Base-by-base conservation (phyloP, 139 green algal genomes). In the Chlamydomonas sphaeroides region DNA sequence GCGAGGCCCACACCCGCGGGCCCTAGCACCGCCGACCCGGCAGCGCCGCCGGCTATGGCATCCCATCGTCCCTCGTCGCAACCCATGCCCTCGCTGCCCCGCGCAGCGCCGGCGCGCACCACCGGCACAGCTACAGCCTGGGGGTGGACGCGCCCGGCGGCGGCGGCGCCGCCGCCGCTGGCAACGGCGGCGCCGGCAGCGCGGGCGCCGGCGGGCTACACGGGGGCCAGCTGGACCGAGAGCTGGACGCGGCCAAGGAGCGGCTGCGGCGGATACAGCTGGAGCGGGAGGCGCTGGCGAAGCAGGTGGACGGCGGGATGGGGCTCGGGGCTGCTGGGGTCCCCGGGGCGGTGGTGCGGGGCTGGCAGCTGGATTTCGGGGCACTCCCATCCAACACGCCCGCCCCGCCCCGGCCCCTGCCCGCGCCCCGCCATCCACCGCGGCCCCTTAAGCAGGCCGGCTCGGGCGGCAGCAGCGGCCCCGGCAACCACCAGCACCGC, bases 171-270 rank as follows among this genome's bases (percentile, higher is more conserved):
- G 61, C n/a, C 3, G 57, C 4, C 25, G 57, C 28, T 3, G 57
- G 18, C 15, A 26, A 1, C 15, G 28, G 28, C 28, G 57, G 32
- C 14, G n/a, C 6, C 61, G 26, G 35, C 33, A n/a, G 35, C 33
- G 33, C 15, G 3, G 33, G 26, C 17, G 11, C 33, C 32, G 3
- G 20, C 36, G 72, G 26, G 7, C 36, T 79, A 30, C 59, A 36
- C 14, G 36, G 68, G 48, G 45, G 53, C 48, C 65, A 73, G 45
- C 79, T 89, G 61, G 85, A 89, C 33, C 53, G 65, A 25, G 85
- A 85, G 56, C 71, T 89, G 73, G 78, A 84, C 63, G 71, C 68
- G 3, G 84, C 84, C n/a, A 85, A 86, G 63, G 69, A 85, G 68
- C 78, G 78, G 18, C 62, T 88, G 30, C 39, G 56, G 62, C 69